Evolutionary conservation across 306 rosid species (phyloP).

Genomic region (Medicago lupulina): DNA sequence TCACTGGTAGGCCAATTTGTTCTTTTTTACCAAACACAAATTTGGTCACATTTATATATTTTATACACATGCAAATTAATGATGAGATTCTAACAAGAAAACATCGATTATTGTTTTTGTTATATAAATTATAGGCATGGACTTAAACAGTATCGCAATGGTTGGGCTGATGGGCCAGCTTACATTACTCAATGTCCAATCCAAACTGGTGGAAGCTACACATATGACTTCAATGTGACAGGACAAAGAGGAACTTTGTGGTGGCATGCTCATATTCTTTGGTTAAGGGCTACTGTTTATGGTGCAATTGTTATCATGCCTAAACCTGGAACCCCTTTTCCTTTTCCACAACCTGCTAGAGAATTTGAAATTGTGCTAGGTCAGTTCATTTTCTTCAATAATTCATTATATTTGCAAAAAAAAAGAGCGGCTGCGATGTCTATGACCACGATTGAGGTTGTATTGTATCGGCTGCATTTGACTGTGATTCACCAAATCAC

Average conservation of each 20-base stretch:
- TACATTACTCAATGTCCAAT: conserved; percentile 85
- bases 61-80: not conserved
- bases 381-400: not conserved
- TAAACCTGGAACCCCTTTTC: conserved; percentile 66
- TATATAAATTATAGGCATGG: conserved; percentile 62
- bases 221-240: conserved; percentile 78
- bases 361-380: conserved; percentile 70
- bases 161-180: conserved; percentile 92
- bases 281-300: conserved; percentile 87
- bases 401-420: not conserved
- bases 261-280: conserved; percentile 93
- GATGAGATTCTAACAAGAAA: conserved; percentile 8
- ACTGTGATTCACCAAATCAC: not conserved
- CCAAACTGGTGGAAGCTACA: conserved; percentile 67
- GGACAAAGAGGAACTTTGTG: conserved; percentile 85
- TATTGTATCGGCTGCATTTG: not conserved
- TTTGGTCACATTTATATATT: not conserved
- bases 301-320: conserved; percentile 91
- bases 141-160: conserved; percentile 75
- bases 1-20: conserved; percentile 62
- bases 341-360: conserved; percentile 70
- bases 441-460: not conserved
- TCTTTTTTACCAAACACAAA: not conserved
- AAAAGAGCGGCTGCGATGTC: no score
- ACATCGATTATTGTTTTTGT: conserved; percentile 10